A percentile compares a stretch with the other conserved stretches of the same genome.
These are phyloP conservation scores for Chrysoporthe austroafricana DNA, from an alignment of 2,329 filamentous ascomycete genomes.

Conservation along the genomic window DNA sequence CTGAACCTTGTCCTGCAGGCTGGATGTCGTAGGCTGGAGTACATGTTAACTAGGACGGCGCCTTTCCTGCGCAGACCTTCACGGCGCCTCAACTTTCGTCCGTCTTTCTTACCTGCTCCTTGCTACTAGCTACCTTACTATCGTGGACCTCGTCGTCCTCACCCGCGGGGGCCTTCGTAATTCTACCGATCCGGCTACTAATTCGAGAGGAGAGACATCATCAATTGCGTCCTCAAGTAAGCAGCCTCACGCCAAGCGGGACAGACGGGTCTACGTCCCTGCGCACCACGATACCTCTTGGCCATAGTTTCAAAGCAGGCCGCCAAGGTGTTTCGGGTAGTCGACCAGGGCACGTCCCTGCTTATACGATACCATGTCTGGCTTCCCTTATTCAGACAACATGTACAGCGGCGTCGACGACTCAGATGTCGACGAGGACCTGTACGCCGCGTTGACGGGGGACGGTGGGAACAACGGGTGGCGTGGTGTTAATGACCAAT, in stretches of 20 bases:
- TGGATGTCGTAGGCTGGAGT: background rate
- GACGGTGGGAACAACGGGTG: slow-evolving; percentile 10
- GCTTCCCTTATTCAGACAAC: slow-evolving; percentile 51
- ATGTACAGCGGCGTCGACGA: slow-evolving; percentile 46
- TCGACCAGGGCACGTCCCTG: background rate
- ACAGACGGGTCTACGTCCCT: background rate
- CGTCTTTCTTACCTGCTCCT: slow-evolving; percentile 5
- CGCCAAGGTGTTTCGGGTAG: slow-evolving; percentile 30
- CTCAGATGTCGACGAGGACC: slow-evolving; percentile 27
- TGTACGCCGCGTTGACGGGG: slow-evolving; percentile 25
- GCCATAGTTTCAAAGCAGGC: slow-evolving; percentile 29
- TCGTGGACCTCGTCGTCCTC: slow-evolving; percentile 1
- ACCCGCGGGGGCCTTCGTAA: background rate
- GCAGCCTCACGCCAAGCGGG: slow-evolving; percentile 16
- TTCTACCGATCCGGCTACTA: background rate
- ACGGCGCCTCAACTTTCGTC: slow-evolving; percentile 12
- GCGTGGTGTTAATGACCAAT: background rate
- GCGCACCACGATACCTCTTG: slow-evolving; percentile 9
- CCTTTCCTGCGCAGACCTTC: slow-evolving; percentile 3
- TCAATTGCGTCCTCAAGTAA: slow-evolving; percentile 13
- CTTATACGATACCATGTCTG: slow-evolving; percentile 42
- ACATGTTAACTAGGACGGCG: slow-evolving; percentile 20
- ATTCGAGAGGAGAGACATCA: background rate
- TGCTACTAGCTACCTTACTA: slow-evolving; percentile 1
- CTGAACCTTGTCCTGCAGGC: slow-evolving; percentile 1